A percentile compares a stretch with the other conserved stretches of the same genome.
These are phyloP conservation scores for Rhypophila decipiens DNA, from an alignment of 495 filamentous ascomycete genomes.

Conservation along the genomic window DNA sequence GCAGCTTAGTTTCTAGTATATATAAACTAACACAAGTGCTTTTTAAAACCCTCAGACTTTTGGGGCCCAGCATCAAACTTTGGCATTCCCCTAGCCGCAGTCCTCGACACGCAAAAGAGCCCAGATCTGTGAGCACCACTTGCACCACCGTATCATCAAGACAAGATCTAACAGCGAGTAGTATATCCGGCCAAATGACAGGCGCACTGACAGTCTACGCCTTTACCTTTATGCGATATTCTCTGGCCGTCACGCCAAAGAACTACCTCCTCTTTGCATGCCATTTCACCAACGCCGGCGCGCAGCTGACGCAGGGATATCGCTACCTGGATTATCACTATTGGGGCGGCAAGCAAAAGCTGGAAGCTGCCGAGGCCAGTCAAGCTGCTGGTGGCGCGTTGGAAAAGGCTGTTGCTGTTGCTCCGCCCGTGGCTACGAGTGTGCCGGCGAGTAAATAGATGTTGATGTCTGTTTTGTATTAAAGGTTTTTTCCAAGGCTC, in stretches of 20 bases:
- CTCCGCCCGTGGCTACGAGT: no score
- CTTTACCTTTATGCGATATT: slow-evolving; percentile 91
- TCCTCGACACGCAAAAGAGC: slow-evolving; percentile 86
- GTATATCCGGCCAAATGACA: slow-evolving; percentile 92
- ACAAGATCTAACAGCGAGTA: slow-evolving; percentile 23
- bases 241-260: slow-evolving; percentile 78
- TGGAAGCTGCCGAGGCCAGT: neutral
- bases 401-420: neutral
- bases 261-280: slow-evolving; percentile 94
- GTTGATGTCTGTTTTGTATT: no score
- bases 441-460: no score
- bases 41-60: slow-evolving; percentile 59
- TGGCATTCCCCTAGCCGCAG: slow-evolving; percentile 86
- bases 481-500: no score
- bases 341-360: slow-evolving; percentile 41
- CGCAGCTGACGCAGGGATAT: slow-evolving; percentile 71
- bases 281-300: slow-evolving; percentile 73
- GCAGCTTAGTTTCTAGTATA: neutral
- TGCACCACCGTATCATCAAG: neutral
- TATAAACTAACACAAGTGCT: slow-evolving; percentile 1
- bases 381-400: neutral
- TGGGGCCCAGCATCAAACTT: slow-evolving; percentile 96
- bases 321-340: slow-evolving; percentile 58
- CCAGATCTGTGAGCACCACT: slow-evolving; percentile 70
- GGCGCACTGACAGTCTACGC: slow-evolving; percentile 75